phyloP scores from a whole-genome alignment of 2,329 filamentous ascomycete species.

The Cladosporium phlei region DNA sequence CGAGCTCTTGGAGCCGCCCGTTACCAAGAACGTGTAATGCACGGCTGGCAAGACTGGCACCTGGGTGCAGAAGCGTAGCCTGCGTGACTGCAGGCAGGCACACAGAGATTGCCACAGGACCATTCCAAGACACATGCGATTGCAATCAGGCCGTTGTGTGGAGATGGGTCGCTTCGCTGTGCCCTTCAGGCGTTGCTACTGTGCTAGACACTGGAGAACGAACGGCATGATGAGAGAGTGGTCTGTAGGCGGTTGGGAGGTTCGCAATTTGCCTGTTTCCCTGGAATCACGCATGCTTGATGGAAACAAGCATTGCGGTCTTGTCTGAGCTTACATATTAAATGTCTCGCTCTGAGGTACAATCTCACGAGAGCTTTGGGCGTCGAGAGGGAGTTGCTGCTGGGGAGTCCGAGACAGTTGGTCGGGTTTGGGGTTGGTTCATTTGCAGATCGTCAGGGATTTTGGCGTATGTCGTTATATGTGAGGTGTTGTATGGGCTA shows the following conservation, averaged over 20 bases:
- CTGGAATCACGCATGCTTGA: background rate
- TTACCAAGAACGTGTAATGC: background rate
- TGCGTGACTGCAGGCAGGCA: too few species aligned
- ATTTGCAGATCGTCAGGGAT: slow-evolving; percentile 9
- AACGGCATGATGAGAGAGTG: background rate
- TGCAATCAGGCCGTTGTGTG: slow-evolving; percentile 4
- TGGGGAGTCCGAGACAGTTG: background rate
- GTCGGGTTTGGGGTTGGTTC: background rate
- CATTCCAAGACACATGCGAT: background rate
- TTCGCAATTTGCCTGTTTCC: slow-evolving; percentile 1
- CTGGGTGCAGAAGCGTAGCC: too few species aligned
- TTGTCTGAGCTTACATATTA: slow-evolving; percentile 1
- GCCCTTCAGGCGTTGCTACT: background rate
- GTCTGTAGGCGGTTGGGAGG: background rate
- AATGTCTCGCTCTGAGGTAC: background rate
- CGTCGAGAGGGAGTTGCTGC: background rate
- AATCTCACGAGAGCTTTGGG: background rate
- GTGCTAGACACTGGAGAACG: background rate
- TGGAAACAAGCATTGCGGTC: background rate
- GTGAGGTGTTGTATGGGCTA: background rate
- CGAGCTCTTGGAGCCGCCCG: background rate
- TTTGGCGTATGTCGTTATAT: background rate
- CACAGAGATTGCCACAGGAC: background rate
- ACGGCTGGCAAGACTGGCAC: background rate
- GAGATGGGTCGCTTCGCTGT: background rate